Evolutionary conservation across 305 asterid genomes (phyloP).

Genomic region (Fraxinus nigra): DNA sequence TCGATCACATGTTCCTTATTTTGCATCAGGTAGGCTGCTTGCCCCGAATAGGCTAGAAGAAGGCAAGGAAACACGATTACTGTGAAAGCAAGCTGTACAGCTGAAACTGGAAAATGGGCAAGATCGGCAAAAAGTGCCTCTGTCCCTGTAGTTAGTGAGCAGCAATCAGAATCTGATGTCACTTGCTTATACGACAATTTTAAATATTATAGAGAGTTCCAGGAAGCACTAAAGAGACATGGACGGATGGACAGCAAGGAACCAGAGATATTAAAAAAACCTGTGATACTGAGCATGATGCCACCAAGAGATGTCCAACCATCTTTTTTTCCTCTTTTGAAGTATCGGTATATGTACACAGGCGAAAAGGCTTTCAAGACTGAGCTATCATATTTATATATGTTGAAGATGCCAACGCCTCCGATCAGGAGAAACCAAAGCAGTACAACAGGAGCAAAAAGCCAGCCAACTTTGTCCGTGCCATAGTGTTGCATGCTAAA

Average conservation of each 20-base stretch:
- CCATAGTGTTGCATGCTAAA: slow-evolving; percentile 97
- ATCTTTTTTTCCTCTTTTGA: slow-evolving; percentile 53
- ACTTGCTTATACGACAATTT: not conserved
- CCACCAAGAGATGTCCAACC: slow-evolving; percentile 97
- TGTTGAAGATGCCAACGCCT: slow-evolving; percentile 85
- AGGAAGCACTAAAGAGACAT: not conserved
- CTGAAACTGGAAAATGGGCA: slow-evolving; percentile 90
- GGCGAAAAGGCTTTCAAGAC: slow-evolving; percentile 91
- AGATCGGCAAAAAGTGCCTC: slow-evolving; percentile 99
- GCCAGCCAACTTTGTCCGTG: slow-evolving; percentile 95
- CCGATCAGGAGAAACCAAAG: slow-evolving; percentile 94
- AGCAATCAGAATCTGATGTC: slow-evolving; percentile 13
- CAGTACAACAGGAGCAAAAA: slow-evolving; percentile 88
- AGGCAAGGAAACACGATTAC: slow-evolving; percentile 88
- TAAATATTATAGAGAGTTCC: not conserved
- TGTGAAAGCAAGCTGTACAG: slow-evolving; percentile 92
- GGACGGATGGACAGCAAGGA: not conserved
- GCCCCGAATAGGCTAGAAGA: slow-evolving; percentile 89
- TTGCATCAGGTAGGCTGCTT: slow-evolving; percentile 90
- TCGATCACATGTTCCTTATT: slow-evolving; percentile 65
- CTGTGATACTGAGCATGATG: slow-evolving; percentile 97
- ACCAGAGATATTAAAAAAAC: slow-evolving; percentile 28
- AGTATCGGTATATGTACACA: slow-evolving; percentile 67
- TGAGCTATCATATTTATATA: slow-evolving; percentile 69
- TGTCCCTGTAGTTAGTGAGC: slow-evolving; percentile 60